Percentiles rank a stretch among this genome's conserved stretches.
These are phyloP conservation scores for Pouteria campechiana DNA, from an alignment of 179 eudicot species.

Conservation along the genomic window DNA sequence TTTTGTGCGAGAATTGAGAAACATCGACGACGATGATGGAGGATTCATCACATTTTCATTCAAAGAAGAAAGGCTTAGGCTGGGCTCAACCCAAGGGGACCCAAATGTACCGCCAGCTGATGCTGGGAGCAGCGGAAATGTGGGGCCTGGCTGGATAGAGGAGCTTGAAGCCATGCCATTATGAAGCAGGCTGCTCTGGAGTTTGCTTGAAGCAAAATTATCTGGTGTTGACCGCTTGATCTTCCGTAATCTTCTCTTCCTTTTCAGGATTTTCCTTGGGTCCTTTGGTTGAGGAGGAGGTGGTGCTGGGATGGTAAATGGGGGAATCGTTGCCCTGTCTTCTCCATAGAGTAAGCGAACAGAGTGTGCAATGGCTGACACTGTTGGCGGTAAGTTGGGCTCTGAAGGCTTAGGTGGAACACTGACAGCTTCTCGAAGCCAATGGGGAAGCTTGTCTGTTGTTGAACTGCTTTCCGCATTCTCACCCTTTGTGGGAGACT, in stretches of 20 bases:
- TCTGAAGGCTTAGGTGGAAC: constrained; percentile 29
- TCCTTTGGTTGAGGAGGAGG: constrained; percentile 74
- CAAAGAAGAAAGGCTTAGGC: constrained; percentile 9
- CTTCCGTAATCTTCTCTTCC: constrained; percentile 31
- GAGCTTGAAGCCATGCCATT: constrained; percentile 7
- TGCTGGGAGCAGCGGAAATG: constrained; percentile 9
- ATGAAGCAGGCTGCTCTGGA: constrained; percentile 4
- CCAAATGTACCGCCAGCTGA: constrained; percentile 5
- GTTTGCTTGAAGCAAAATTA: constrained; percentile 23
- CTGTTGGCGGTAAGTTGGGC: constrained; percentile 57
- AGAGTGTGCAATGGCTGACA: constrained; percentile 79
- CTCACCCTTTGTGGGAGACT: constrained; percentile 36
- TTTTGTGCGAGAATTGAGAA: constrained; percentile 3
- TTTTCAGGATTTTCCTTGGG: constrained; percentile 50
- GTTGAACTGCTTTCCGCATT: constrained; percentile 28
- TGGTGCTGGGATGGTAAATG: constrained; percentile 66
- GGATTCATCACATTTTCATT: constrained; percentile 7
- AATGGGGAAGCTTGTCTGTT: constrained; percentile 74
- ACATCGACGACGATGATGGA: constrained; percentile 10
- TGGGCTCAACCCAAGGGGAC: constrained; percentile 10
- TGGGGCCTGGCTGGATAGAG: constrained; percentile 12
- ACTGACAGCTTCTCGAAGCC: constrained; percentile 92
- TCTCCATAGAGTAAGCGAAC: constrained; percentile 70
- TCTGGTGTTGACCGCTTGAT: constrained; percentile 10
- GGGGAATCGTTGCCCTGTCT: constrained; percentile 62